Conservation (phyloP, 78 protist genomes). For the Paratrimastix pyriformis region DNA sequence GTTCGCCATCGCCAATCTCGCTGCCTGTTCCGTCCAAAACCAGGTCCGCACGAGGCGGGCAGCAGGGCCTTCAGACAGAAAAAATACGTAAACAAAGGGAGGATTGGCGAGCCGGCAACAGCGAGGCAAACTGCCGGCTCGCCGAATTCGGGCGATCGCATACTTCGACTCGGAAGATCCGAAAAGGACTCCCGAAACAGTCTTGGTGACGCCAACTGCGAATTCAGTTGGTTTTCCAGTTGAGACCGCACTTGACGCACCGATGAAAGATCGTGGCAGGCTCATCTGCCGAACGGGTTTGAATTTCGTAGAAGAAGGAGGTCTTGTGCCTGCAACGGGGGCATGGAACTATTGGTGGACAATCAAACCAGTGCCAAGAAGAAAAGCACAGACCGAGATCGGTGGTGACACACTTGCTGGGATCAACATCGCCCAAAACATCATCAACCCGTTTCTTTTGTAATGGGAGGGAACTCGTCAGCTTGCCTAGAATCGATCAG, state of each 20-base stretch:
- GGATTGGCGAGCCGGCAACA: no score
- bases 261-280: not conserved
- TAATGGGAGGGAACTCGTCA: not conserved
- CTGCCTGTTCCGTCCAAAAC: no score
- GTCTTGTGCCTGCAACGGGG: not conserved
- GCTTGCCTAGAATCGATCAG: no score
- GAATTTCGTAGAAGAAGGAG: not conserved
- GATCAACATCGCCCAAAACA: not conserved
- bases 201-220: not conserved
- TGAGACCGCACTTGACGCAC: not conserved
- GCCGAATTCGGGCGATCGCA: no score
- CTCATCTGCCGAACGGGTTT: slow-evolving; percentile 1
- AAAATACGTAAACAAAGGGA: no score
- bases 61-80: no score
- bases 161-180: not conserved
- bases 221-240: not conserved
- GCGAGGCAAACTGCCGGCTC: no score
- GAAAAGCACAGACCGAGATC: not conserved
- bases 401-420: not conserved
- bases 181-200: not conserved
- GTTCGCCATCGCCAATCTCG: no score
- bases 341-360: not conserved
- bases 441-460: not conserved
- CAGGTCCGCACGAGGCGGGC: no score
- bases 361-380: not conserved